A percentile compares a stretch with the other conserved stretches of the same genome.
Evolutionary conservation across 139 green algal genomes (phyloP).

Genomic region (Yamagishiella unicocca): DNA sequence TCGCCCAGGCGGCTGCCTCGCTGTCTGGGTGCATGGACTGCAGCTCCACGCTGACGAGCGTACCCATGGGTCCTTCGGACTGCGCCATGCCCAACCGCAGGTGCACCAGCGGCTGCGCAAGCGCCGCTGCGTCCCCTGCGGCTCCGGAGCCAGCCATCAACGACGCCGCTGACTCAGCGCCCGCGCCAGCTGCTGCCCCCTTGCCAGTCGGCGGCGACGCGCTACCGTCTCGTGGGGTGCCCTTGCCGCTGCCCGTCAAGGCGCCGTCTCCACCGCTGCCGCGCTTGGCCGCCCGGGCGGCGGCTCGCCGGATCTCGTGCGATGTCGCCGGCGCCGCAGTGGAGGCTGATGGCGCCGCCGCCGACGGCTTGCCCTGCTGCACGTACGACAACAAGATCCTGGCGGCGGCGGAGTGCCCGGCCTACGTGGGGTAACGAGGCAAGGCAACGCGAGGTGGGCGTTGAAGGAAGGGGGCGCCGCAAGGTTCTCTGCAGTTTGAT

Average conservation of each 20-base stretch:
- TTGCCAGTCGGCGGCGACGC: not conserved
- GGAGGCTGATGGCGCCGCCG: not conserved
- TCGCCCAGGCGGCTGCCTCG: not conserved
- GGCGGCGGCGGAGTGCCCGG: conserved; percentile 31
- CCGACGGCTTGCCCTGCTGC: not conserved
- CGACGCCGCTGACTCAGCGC: not conserved
- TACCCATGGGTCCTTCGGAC: not conserved
- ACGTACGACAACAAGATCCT: conserved; percentile 47
- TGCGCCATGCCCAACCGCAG: not conserved
- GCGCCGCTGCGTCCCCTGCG: too few relatives aligned
- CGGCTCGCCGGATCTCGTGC: not conserved
- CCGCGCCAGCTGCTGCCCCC: not conserved
- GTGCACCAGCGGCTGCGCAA: not conserved
- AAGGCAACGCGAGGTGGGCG: too few relatives aligned
- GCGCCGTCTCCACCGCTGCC: not conserved
- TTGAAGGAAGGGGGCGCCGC: too few relatives aligned
- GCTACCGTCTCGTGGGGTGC: conserved; percentile 9
- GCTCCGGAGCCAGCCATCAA: not conserved
- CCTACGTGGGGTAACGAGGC: not conserved
- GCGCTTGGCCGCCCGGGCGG: not conserved
- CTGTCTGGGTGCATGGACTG: not conserved
- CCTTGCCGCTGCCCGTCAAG: not conserved
- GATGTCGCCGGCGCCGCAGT: too few relatives aligned
- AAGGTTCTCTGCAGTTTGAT: too few relatives aligned
- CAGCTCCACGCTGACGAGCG: conserved; percentile 11